These are phyloP conservation scores for Musa beccarii DNA, from an alignment of 176 grass and related monocot genomes.

Conservation along the genomic window DNA sequence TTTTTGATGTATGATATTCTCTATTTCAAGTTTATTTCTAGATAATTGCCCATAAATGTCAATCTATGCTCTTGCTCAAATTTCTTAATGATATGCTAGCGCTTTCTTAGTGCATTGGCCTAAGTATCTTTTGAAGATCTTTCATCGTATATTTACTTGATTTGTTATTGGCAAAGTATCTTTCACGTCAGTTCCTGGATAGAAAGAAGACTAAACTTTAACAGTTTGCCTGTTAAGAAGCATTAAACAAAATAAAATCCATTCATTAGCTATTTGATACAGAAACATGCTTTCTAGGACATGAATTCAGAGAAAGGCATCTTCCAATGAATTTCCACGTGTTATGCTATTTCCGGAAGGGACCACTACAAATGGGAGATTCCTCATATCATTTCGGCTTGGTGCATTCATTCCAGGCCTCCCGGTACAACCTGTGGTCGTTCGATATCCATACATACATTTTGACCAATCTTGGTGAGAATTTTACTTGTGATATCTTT, in stretches of 20 bases:
- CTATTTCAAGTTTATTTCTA: no score
- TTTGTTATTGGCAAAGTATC: no score
- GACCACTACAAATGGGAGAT: conserved; percentile 94
- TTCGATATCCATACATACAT: conserved; percentile 85
- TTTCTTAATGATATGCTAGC: no score
- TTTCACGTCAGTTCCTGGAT: no score
- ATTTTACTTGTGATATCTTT: conserved; percentile 5
- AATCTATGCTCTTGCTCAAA: no score
- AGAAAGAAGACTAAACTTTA: no score
- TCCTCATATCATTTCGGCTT: conserved; percentile 83
- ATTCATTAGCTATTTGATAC: conserved; percentile 58
- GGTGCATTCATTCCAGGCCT: conserved; percentile 87
- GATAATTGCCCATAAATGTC: no score
- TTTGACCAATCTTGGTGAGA: conserved; percentile 94
- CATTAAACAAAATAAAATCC: conserved; percentile 22
- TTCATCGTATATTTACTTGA: no score
- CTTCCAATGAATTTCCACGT: conserved; percentile 66
- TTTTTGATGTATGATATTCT: no score
- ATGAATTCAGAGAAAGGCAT: conserved; percentile 98
- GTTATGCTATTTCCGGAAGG: conserved; percentile 95
- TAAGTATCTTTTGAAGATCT: no score
- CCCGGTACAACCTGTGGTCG: conserved; percentile 83
- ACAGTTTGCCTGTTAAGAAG: conserved; percentile 8
- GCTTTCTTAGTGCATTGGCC: no score
- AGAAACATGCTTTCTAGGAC: conserved; percentile 67